Conservation (phyloP, 2,329 filamentous ascomycete genomes). For the Colletotrichum coccodes region DNA sequence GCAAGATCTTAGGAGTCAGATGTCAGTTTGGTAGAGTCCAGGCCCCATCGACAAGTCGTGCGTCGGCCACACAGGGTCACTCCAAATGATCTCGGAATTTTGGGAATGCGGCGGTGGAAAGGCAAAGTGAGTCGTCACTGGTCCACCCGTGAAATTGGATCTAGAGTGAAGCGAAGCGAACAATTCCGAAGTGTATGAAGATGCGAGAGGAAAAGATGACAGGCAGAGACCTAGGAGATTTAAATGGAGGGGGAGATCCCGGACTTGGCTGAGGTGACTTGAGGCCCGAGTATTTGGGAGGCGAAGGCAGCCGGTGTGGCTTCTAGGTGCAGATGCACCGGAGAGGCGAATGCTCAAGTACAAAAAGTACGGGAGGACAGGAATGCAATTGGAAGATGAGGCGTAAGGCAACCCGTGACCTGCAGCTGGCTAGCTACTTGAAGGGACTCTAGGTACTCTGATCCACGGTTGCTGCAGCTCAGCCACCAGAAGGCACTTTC, state of each 20-base stretch:
- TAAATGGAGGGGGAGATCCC: not conserved
- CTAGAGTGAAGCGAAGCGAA: not conserved
- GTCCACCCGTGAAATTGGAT: not conserved
- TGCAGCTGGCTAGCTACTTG: not conserved
- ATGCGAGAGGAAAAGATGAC: not conserved
- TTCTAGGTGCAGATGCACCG: not conserved
- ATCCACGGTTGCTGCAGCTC: not conserved
- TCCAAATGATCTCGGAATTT: not conserved
- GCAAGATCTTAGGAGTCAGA: constrained; percentile 25
- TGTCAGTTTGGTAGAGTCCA: not conserved
- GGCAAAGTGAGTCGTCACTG: not conserved
- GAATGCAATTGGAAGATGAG: not conserved
- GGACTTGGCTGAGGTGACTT: not conserved
- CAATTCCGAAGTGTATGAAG: too few relatives aligned
- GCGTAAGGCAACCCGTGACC: constrained; percentile 9
- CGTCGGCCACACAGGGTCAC: not conserved
- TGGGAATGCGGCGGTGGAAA: not conserved
- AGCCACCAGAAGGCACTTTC: not conserved
- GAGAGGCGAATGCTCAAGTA: not conserved
- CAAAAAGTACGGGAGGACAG: not conserved
- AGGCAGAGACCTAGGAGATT: not conserved
- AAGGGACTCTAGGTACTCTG: not conserved
- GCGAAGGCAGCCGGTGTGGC: not conserved
- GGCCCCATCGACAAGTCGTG: not conserved
- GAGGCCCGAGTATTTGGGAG: not conserved